Base-by-base conservation (phyloP, 768 basidiomycete species). In the Holtermannia corniformis region DNA sequence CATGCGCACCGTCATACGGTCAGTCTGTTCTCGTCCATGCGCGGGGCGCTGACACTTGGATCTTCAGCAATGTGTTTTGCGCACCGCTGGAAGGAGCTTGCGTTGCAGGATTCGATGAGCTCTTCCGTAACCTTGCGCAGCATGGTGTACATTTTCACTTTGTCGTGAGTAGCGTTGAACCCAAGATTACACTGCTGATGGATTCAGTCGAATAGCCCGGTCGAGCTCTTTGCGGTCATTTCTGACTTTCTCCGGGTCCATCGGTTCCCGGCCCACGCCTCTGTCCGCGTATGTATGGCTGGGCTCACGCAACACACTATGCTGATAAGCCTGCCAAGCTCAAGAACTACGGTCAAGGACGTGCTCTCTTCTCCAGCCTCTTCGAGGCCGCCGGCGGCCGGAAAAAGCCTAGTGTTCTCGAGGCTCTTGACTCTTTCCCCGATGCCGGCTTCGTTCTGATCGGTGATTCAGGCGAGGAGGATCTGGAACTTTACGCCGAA, bases 391-490 rank as follows among this genome's bases (percentile, higher is more conserved):
- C 89, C 1, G 76, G 72, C 1, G 78, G 80, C 19, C 81, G 92
- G 28, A 97, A 97, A 72, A 82, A 83, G 4, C 80, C 79, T 0
- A 85, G 84, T 19, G 81, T 96, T 5, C 67, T 83, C n/a, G 86
- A 91, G 37, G 76, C 72, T 20, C 74, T 92, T 12, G 78, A 84
- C 37, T 75, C 80, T 2, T 92, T 92, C 68, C 81, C 81, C 0
- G 76, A 81, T 40, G 81, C 86, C 1, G 75, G 73, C 37, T 95
- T 97, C 73, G 72, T 96, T 64, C 79, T 92, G 46, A 77, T 97
- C 40, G 93, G 93, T 5, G 93, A 97, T 69, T 82, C 84, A 0
- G 93, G 92, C 27, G 93, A 97, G 67, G 92, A 95, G 60, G 93
- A 97, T 72, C 74, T 97, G 42, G 91, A 97, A 70, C 76, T 97